Conservation (phyloP, 2,329 filamentous ascomycete genomes). For the Calycina herbarum region DNA sequence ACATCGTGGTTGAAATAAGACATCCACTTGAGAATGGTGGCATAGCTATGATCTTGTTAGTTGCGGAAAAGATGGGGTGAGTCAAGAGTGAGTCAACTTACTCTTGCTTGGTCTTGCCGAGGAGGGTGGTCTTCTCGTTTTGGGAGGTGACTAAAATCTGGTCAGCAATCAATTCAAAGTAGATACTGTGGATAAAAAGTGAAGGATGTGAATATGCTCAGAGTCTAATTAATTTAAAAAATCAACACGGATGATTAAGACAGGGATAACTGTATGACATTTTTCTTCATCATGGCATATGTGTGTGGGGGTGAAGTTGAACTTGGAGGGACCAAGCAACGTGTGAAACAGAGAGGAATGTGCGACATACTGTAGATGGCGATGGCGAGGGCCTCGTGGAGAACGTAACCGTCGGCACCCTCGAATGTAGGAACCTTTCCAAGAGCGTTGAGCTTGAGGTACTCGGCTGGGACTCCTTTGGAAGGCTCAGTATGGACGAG, state of each 20-base stretch:
- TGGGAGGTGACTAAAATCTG: conserved; percentile 81
- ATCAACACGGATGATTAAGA: conserved; percentile 93
- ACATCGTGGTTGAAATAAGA: conserved; percentile 93
- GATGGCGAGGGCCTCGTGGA: conserved; percentile 90
- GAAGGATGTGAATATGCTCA: conserved; percentile 52
- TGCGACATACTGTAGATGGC: conserved; percentile 88
- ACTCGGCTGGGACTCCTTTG: conserved; percentile 69
- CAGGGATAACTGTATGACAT: conserved; percentile 95
- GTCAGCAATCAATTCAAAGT: conserved; percentile 25
- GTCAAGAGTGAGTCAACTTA: conserved; percentile 42
- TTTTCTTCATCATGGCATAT: conserved; percentile 46
- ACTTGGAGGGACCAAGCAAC: neutral
- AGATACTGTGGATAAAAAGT: conserved; percentile 18
- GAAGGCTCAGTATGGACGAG: conserved; percentile 69
- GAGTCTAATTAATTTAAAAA: conserved; percentile 72
- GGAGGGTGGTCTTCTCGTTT: conserved; percentile 99
- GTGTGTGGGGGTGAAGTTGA: neutral
- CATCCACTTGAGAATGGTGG: conserved; percentile 97
- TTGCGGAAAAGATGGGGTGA: neutral
- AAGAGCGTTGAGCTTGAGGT: conserved; percentile 81
- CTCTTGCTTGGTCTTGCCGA: conserved; percentile 99
- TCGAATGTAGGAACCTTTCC: conserved; percentile 93
- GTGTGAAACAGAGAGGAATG: neutral
- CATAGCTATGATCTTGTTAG: conserved; percentile 60
- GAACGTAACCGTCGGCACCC: conserved; percentile 84